Evolutionary conservation across 306 rosid genomes (phyloP).

Genomic region (Vicia villosa): DNA sequence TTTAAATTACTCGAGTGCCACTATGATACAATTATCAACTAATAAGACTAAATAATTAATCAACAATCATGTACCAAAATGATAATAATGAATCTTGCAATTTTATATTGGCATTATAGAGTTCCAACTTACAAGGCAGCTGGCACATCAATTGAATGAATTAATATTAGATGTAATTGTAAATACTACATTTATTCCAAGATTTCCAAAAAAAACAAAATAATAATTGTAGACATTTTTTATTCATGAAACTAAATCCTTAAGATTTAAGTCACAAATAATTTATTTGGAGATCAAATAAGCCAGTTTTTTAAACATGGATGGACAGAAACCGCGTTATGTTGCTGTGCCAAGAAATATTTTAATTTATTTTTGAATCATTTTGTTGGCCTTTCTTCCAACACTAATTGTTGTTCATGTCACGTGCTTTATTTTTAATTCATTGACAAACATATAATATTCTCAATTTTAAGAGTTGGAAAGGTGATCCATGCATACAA

Average conservation of each 20-base stretch:
- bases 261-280: background rate
- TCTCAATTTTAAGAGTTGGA: conserved; percentile 9
- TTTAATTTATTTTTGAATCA: background rate
- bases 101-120: conserved; percentile 37
- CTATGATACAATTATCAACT: conserved; percentile 30
- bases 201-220: too few relatives aligned
- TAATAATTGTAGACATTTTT: too few relatives aligned
- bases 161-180: too few relatives aligned
- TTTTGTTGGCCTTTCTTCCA: conserved; percentile 23
- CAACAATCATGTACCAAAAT: background rate
- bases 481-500: background rate
- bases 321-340: conserved; percentile 57
- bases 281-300: conserved; percentile 34
- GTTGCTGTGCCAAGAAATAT: conserved; percentile 35
- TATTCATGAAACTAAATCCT: too few relatives aligned
- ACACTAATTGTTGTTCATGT: conserved; percentile 27
- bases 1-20: conserved; percentile 47
- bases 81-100: background rate
- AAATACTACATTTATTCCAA: too few relatives aligned
- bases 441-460: background rate
- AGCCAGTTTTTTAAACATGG: conserved; percentile 7
- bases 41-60: background rate
- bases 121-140: conserved; percentile 48
- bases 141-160: conserved; percentile 47
- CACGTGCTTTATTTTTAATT: conserved; percentile 45